phyloP scores from a whole-genome alignment of 352 stramenopile species.

The Pythium aphanidermatum region DNA sequence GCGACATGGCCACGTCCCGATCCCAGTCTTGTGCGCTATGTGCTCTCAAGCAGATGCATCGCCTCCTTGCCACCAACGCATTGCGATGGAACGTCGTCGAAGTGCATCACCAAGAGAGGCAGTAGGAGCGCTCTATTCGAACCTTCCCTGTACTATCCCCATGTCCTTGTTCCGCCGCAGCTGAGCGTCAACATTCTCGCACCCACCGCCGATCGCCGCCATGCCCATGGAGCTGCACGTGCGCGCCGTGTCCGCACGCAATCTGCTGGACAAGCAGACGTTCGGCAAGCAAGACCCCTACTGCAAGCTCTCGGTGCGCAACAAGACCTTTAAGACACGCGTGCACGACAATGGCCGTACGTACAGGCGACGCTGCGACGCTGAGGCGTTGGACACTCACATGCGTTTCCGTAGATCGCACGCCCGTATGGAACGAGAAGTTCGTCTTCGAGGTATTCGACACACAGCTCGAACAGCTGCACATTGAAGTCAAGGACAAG shows the following conservation, averaged over 20 bases:
- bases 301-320: constrained; percentile 63
- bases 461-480: constrained; percentile 64
- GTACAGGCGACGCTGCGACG: background rate
- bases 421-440: constrained; percentile 77
- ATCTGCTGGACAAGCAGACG: constrained; percentile 79
- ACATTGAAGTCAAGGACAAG: constrained; percentile 80
- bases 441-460: constrained; percentile 76
- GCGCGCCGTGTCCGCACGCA: constrained; percentile 66
- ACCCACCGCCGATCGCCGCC: too few relatives aligned
- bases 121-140: too few relatives aligned
- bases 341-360: constrained; percentile 81
- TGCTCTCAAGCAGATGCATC: too few relatives aligned
- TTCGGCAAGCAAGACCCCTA: constrained; percentile 83
- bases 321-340: constrained; percentile 62
- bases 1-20: too few relatives aligned
- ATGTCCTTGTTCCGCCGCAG: too few relatives aligned
- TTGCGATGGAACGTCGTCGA: too few relatives aligned
- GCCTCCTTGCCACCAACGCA: too few relatives aligned
- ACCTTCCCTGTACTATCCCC: too few relatives aligned
- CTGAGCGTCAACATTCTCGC: too few relatives aligned
- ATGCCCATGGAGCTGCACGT: constrained; percentile 67
- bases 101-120: too few relatives aligned
- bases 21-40: too few relatives aligned
- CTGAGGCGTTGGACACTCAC: background rate
- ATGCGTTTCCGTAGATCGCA: constrained; percentile 60